phyloP scores from a whole-genome alignment of 805 yeast species.

The Kazachstania viticola region DNA sequence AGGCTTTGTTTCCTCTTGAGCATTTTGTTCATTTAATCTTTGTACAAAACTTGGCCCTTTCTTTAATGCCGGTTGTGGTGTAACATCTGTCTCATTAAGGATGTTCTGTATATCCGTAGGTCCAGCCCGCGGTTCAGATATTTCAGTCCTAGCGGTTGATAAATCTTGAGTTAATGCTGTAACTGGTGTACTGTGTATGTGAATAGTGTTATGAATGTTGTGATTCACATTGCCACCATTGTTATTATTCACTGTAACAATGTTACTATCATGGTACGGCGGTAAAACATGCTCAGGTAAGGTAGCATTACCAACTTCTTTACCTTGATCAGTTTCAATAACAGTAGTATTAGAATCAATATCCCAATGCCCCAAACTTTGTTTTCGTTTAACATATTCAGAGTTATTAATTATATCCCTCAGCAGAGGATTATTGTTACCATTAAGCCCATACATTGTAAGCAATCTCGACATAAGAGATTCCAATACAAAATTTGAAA shows the following conservation, averaged over 20 bases:
- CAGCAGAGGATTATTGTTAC: conserved; percentile 11
- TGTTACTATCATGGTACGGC: neutral
- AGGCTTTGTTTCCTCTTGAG: neutral
- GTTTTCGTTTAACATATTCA: conserved; percentile 4
- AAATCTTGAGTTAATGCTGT: neutral
- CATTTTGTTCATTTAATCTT: neutral
- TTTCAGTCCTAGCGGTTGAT: no score
- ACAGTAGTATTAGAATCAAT: neutral
- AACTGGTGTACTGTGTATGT: neutral
- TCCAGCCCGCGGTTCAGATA: no score
- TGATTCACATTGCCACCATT: neutral
- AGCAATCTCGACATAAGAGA: conserved; percentile 25
- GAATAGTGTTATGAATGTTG: neutral
- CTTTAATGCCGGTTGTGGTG: neutral
- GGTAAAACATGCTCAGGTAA: neutral
- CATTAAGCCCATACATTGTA: conserved; percentile 14
- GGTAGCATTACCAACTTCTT: no score
- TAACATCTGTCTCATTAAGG: neutral
- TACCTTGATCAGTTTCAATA: neutral
- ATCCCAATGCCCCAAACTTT: neutral
- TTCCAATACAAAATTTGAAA: conserved; percentile 33
- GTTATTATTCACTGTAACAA: neutral
- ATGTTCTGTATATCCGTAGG: neutral
- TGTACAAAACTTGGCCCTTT: neutral
- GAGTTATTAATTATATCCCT: conserved; percentile 7